Conservation (phyloP, 306 rosid species). For the Morella rubra region DNA sequence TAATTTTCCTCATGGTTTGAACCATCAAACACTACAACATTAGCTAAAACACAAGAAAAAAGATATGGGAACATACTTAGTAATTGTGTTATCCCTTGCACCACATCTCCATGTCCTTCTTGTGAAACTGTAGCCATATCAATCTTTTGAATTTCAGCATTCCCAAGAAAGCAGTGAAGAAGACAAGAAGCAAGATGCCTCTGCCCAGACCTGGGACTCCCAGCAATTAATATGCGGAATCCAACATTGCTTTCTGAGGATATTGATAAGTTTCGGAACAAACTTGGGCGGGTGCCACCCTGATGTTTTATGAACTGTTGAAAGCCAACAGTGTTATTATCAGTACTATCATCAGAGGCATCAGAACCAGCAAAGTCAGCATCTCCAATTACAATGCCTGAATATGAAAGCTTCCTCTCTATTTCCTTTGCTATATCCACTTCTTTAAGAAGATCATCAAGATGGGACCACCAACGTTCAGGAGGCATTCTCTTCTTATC, state of each 20-base stretch:
- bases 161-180: constrained; percentile 79
- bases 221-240: constrained; percentile 73
- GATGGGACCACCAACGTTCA: constrained; percentile 82
- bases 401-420: constrained; percentile 54
- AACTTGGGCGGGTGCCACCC: constrained; percentile 39
- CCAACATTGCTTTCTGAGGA: constrained; percentile 52
- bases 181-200: constrained; percentile 95
- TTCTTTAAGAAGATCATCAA: constrained; percentile 64
- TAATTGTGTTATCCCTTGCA: constrained; percentile 79
- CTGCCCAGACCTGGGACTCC: constrained; percentile 82
- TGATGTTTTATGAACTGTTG: constrained; percentile 37
- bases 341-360: constrained; percentile 36
- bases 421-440: constrained; percentile 55
- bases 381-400: constrained; percentile 61
- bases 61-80: constrained; percentile 52
- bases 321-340: constrained; percentile 18
- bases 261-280: constrained; percentile 37
- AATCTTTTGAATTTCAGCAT: constrained; percentile 69
- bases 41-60: constrained; percentile 23
- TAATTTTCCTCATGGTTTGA: constrained; percentile 8
- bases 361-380: constrained; percentile 37
- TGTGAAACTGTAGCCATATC: constrained; percentile 93
- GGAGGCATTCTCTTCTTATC: constrained; percentile 53
- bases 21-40: constrained; percentile 1
- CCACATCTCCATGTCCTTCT: constrained; percentile 89